Percentiles rank a stretch among this genome's conserved stretches.
phyloP scores from a whole-genome alignment of 805 yeast genomes.

The Pichia ethanolica region DNA sequence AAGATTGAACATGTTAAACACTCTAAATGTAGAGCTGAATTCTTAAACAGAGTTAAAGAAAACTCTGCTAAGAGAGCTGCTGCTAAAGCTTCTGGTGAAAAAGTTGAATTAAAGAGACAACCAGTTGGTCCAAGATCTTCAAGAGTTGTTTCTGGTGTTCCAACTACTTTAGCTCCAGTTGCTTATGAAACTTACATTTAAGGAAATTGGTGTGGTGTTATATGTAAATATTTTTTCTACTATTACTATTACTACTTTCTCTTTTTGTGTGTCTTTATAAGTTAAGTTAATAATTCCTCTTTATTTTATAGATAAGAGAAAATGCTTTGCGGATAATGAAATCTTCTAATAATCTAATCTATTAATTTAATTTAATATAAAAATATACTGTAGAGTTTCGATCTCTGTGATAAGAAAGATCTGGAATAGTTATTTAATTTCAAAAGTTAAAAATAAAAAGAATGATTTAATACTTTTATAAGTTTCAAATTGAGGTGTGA shows the following conservation, averaged over 20 bases:
- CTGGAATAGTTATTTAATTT: too few relatives aligned
- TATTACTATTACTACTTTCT: constrained; percentile 2
- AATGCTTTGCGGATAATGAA: constrained; percentile 6
- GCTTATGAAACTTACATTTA: constrained; percentile 99
- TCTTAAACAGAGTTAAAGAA: constrained; percentile 95
- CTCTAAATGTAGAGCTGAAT: constrained; percentile 99
- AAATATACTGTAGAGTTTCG: too few relatives aligned
- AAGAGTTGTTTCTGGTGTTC: constrained; percentile 76
- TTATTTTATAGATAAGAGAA: constrained; percentile 7
- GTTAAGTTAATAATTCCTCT: constrained; percentile 7
- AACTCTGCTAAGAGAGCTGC: constrained; percentile 90
- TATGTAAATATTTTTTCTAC: neutral
- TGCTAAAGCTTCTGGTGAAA: constrained; percentile 91
- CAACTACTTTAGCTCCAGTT: constrained; percentile 98
- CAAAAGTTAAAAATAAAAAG: too few relatives aligned
- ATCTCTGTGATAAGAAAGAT: too few relatives aligned
- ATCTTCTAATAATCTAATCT: too few relatives aligned
- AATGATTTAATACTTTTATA: too few relatives aligned
- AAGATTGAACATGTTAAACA: constrained; percentile 99
- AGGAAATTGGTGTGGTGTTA: constrained; percentile 21
- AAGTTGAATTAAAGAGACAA: constrained; percentile 92
- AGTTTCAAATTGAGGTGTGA: too few relatives aligned
- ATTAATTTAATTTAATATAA: too few relatives aligned
- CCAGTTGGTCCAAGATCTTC: constrained; percentile 97
- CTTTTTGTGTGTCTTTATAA: constrained; percentile 4